Evolutionary conservation across 805 yeast species (phyloP).

Genomic region (Yarrowia sp.): DNA sequence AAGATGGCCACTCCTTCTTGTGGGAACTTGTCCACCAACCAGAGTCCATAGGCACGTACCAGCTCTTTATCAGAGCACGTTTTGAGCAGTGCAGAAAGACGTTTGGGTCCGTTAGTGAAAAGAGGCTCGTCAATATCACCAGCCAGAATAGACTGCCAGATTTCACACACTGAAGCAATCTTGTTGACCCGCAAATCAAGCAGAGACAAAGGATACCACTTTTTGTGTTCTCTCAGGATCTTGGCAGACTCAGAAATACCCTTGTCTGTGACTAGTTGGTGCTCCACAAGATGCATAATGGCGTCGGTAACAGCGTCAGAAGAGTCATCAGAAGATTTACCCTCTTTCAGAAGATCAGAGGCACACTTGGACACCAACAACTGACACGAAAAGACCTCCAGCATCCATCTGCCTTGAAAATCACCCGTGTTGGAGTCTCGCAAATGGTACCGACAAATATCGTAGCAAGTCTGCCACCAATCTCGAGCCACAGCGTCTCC

Average conservation of each 20-base stretch:
- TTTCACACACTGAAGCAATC: constrained; percentile 33
- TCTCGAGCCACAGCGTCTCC: background rate
- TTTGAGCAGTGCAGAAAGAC: constrained; percentile 33
- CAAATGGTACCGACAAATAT: constrained; percentile 7
- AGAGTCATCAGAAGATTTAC: background rate
- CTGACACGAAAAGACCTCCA: background rate
- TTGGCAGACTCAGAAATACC: constrained; percentile 28
- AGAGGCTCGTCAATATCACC: constrained; percentile 32
- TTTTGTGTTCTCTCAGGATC: constrained; percentile 30
- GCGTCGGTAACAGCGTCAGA: background rate
- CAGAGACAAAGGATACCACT: constrained; percentile 34
- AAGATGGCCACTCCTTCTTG: constrained; percentile 38
- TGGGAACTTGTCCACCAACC: constrained; percentile 37
- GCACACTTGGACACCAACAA: background rate
- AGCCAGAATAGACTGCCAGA: constrained; percentile 27
- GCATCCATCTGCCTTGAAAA: constrained; percentile 9
- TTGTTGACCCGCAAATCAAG: constrained; percentile 33
- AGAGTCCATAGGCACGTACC: constrained; percentile 41
- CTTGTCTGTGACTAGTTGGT: background rate
- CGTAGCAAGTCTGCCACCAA: constrained; percentile 1
- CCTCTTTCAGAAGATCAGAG: background rate
- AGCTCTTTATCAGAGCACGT: constrained; percentile 33
- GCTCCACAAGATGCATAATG: background rate
- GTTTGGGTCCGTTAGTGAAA: constrained; percentile 33
- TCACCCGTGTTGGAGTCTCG: background rate